Evolutionary conservation across 495 filamentous ascomycete species (phyloP).

Genomic region (Rusavskia elegans): DNA sequence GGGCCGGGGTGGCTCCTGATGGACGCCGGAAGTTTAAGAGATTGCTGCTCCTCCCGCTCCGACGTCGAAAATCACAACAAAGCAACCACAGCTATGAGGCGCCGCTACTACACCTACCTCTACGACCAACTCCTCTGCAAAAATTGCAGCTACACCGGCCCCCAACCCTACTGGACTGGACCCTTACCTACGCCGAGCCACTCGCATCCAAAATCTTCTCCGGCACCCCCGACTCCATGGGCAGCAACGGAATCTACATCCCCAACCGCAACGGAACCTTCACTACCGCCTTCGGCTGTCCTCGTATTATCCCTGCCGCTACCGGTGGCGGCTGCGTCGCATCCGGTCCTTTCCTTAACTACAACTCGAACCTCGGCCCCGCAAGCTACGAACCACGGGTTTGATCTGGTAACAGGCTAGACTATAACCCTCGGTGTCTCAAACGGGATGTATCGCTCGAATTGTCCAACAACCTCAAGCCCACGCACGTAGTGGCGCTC

Average conservation of each 20-base stretch:
- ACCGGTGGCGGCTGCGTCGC: conserved; percentile 50
- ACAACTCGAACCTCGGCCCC: conserved; percentile 35
- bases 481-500: conserved; percentile 28
- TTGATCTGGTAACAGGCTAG: conserved; percentile 2
- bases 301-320: conserved; percentile 23
- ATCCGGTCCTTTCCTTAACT: conserved; percentile 39
- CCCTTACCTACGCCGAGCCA: conserved; percentile 28
- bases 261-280: conserved; percentile 16
- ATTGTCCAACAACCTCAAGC: conserved; percentile 32
- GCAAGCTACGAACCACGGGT: conserved; percentile 15
- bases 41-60: too few relatives aligned
- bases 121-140: conserved; percentile 53
- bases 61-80: too few relatives aligned
- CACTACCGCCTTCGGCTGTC: conserved; percentile 7
- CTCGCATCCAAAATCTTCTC: conserved; percentile 48
- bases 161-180: conserved; percentile 56
- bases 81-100: conserved; percentile 22
- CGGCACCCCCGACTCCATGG: conserved; percentile 41
- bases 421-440: conserved; percentile 49
- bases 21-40: too few relatives aligned
- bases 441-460: conserved; percentile 43
- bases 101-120: conserved; percentile 46
- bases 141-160: conserved; percentile 55
- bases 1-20: too few relatives aligned
- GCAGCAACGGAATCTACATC: conserved; percentile 40